Evolutionary conservation across 2,329 filamentous ascomycete species (phyloP), one percentile per base, ranked within the genome.

Genomic region (Pyrenophora seminiperda): DNA sequence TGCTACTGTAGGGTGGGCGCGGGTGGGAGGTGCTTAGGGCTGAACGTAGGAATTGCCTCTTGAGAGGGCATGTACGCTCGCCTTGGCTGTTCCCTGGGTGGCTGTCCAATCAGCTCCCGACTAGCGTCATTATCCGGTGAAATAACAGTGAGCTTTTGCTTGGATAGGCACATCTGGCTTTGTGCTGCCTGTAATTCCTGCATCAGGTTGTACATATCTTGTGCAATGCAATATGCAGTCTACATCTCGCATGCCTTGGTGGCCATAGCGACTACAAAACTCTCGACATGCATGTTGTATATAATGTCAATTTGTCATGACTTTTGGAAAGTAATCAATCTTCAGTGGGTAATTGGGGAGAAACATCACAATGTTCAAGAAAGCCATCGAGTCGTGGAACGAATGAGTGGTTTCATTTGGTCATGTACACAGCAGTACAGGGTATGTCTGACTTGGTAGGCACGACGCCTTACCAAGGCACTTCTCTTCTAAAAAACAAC

Each of bases 1-100:
- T 70, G 66, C 65, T 61, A n/a, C 46, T 27, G 24, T 27, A n/a
- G 47, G 59, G 51, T 48, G 60, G 61, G 58, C 52, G 56, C 38
- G 61, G 56, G 44, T 46, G 47, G 41, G 53, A 33, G 45, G 47
- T 48, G 42, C 46, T 62, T 58, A 57, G 56, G 58, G 61, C 63
- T 62, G 56, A 62, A 54, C 50, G 54, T 54, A 40, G 51, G 50
- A 41, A 36, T 53, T 24, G 38, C 24, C 10, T 27, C 24, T 13
- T 13, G 10, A 56, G 58, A 55, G 43, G 50, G 51, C 41, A 29
- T 42, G 33, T 30, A 32, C 20, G 43, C 27, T 52, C 36, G 40
- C 18, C 51, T 54, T 54, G 47, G 45, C 47, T 41, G 40, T 46
- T 41, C 44, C 39, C 51, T 47, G 42, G 20, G 41, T 19, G 41